A percentile compares a stretch with the other conserved stretches of the same genome.
phyloP scores from a whole-genome alignment of 2,329 filamentous ascomycete genomes.

The Venturia oleaginea region DNA sequence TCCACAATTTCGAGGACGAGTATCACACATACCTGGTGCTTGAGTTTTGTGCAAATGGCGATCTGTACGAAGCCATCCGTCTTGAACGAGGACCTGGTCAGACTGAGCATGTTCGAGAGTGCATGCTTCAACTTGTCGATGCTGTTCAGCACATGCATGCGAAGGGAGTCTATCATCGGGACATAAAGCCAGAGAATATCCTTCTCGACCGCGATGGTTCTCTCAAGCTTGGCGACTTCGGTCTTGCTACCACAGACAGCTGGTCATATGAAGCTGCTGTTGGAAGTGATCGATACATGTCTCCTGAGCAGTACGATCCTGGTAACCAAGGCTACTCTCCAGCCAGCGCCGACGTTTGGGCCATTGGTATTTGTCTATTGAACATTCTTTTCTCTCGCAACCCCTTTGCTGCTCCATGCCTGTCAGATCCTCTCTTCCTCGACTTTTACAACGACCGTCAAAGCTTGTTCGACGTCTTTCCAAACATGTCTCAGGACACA shows the following conservation, averaged over 20 bases:
- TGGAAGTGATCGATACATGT: slow-evolving; percentile 98
- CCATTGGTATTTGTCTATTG: slow-evolving; percentile 89
- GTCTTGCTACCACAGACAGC: slow-evolving; percentile 76
- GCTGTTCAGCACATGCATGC: slow-evolving; percentile 85
- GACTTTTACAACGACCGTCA: slow-evolving; percentile 92
- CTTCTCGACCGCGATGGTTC: slow-evolving; percentile 78
- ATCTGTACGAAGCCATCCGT: slow-evolving; percentile 95
- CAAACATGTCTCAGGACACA: slow-evolving; percentile 96
- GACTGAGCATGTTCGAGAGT: slow-evolving; percentile 92
- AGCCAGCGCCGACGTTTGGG: slow-evolving; percentile 91
- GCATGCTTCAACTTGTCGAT: slow-evolving; percentile 90
- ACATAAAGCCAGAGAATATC: slow-evolving; percentile 99
- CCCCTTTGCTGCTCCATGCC: slow-evolving; percentile 83
- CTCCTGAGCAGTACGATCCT: slow-evolving; percentile 93
- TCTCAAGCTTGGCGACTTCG: slow-evolving; percentile 97
- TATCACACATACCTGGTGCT: slow-evolving; percentile 86
- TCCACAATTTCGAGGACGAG: slow-evolving; percentile 86
- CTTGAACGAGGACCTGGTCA: slow-evolving; percentile 78
- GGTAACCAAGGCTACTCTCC: slow-evolving; percentile 82
- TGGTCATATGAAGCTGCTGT: slow-evolving; percentile 93
- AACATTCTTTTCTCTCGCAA: slow-evolving; percentile 97
- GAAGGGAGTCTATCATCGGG: slow-evolving; percentile 87
- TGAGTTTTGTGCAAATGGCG: slow-evolving; percentile 90
- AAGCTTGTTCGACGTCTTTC: slow-evolving; percentile 94
- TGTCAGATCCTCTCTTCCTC: slow-evolving; percentile 83